These are phyloP conservation scores for Trypanosoma caninum DNA, from an alignment of 208 protist species.

Conservation along the genomic window DNA sequence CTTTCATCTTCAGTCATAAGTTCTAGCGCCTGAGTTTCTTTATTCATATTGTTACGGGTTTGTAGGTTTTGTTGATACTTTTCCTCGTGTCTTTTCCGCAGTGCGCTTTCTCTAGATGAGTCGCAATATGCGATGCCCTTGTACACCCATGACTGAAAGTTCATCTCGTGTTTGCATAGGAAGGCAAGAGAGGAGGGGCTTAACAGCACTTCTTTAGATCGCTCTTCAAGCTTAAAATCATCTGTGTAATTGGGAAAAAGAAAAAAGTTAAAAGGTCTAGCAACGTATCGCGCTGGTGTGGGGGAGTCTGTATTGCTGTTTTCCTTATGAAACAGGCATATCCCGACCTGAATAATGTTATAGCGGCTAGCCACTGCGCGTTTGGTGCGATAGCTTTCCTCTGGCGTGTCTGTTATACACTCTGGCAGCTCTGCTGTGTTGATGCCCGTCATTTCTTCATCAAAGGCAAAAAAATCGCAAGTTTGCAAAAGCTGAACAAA, in stretches of 20 bases:
- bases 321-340: constrained; percentile 73
- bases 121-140: constrained; percentile 57
- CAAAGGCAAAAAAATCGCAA: constrained; percentile 82
- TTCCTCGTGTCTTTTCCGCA: constrained; percentile 25
- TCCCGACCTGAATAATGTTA: constrained; percentile 78
- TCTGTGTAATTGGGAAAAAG: constrained; percentile 58
- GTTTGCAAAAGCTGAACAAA: constrained; percentile 60
- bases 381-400: constrained; percentile 63
- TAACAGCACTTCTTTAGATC: constrained; percentile 42
- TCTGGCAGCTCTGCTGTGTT: constrained; percentile 54
- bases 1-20: constrained; percentile 47
- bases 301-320: neutral
- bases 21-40: constrained; percentile 1
- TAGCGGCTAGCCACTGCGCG: constrained; percentile 58
- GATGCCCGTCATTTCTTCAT: constrained; percentile 89
- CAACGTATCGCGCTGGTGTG: constrained; percentile 31
- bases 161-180: constrained; percentile 67
- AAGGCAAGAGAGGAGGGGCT: constrained; percentile 64
- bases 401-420: constrained; percentile 49
- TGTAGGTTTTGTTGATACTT: constrained; percentile 12
- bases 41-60: neutral
- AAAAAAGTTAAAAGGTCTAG: constrained; percentile 74
- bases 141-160: constrained; percentile 82
- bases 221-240: constrained; percentile 30
- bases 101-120: constrained; percentile 25